Base-by-base conservation (phyloP, 176 grass and related monocot genomes). In the Tuctoria greenei region DNA sequence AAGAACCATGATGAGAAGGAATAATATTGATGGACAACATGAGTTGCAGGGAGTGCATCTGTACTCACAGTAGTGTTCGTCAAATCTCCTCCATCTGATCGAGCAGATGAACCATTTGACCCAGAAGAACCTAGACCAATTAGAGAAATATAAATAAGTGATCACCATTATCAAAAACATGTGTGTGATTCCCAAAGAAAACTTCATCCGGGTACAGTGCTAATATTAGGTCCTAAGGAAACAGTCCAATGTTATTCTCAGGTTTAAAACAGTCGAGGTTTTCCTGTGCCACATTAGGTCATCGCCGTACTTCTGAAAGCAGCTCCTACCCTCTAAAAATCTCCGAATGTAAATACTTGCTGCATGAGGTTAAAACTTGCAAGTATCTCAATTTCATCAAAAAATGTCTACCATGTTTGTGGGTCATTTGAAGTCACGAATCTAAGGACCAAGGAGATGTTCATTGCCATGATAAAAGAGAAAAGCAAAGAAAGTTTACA, bases 11-110 rank as follows among this genome's bases (percentile, higher is more conserved):
- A 80, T 50, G 43, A 83, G 55, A 64, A 60, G 63, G 8, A 21
- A 50, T 68, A 61, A 84, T 25, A 10, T 24, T 61, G 63, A 40
- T 52, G 59, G 20, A 67, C 8, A 27, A 43, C 57, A 69, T 18
- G 83, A 74, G 26, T 69, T 71, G 56, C 31, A 61, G 56, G 37
- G 0, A 64, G 77, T 77, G 13, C 23, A 84, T 71, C 2, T 76
- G 11, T 66, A 63, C 91, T 94, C 76, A 94, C 91, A 16, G 91
- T 98, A 80, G 89, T 98, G 79, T 98, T 98, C 70, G 86, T 92
- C 64, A 82, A 83, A 88, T 94, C 95, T 78, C 90, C 86, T 72
- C 91, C 87, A 67, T 93, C 91, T 21, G 82, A 84, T 79, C 87
- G 82, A 84, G 69, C 67, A 55, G 86, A 69, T 39, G 72, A 76